Base-by-base conservation (phyloP, 352 stramenopile species). In the Achlya hypogyna region DNA sequence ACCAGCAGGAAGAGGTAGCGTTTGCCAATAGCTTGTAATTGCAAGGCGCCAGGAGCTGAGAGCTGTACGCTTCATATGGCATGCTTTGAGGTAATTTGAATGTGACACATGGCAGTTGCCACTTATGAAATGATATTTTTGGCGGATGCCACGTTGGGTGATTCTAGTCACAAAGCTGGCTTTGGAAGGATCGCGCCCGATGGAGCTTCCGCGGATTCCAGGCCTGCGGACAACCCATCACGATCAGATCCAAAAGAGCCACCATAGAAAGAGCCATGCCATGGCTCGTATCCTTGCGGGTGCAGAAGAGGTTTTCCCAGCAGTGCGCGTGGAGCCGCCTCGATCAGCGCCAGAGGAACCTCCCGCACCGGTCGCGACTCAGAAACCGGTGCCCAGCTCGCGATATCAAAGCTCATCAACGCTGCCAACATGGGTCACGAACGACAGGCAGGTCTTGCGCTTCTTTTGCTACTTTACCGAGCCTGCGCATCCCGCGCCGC, bases 381-480 rank as follows among this genome's bases (percentile, higher is more conserved):
- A 23, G 5, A 22, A 18, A 16, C 6, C 23, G 5, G 20, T 12
- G 34, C 28, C 45, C 0, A 67, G 60, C 34, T 67, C 60, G 2
- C 29, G 35, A 6, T 67, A 54, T n/a, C 23, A 49, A 4, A 49
- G 38, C 28, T 42, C 60, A 16, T 35, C 43, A 22, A 34, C 60
- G 25, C 34, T 67, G 14, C 60, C 60, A 6, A 59, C 38, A 31
- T 91, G 85, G 81, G 72, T 91, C 69, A 88, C 81, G 6, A 72
- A 88, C 72, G 81, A 89, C 53, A 74, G 80, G 10, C 79, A 93
- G 34, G 89, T 97, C 42, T 75, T 98, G 40, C 86, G 90, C 22
- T 97, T 96, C 75, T 96, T 91, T 49, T 85, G 79, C 1, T 98
- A 95, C 70, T 96, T 95, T 51, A 63, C 85, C 32, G 86, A 95